These are phyloP conservation scores for Globisporangium carolinianum DNA, from an alignment of 352 stramenopile species.

Conservation along the genomic window DNA sequence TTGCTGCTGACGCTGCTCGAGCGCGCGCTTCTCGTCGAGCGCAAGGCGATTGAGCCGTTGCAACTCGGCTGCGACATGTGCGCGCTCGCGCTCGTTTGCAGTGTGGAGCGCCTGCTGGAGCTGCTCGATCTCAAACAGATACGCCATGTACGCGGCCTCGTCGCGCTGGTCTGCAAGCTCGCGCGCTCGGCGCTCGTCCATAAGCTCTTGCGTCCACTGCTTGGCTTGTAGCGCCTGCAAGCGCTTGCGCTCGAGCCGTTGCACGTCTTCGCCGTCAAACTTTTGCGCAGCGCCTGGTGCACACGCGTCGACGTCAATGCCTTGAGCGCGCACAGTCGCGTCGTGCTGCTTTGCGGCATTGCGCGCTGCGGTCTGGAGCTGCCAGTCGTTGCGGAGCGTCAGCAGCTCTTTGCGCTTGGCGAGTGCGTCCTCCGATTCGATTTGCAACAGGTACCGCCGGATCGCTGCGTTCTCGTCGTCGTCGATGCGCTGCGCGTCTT, in stretches of 20 bases:
- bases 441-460: constrained; percentile 63
- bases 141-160: constrained; percentile 24
- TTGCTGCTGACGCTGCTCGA: constrained; percentile 22
- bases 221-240: constrained; percentile 64
- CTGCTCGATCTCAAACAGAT: constrained; percentile 49
- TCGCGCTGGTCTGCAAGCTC: constrained; percentile 33
- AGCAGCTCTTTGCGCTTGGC: constrained; percentile 53
- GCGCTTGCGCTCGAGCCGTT: constrained; percentile 43
- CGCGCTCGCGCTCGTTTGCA: constrained; percentile 43
- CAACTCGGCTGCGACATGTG: constrained; percentile 35
- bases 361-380: constrained; percentile 26
- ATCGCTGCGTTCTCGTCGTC: constrained; percentile 63
- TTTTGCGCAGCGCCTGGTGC: constrained; percentile 54
- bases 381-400: constrained; percentile 65
- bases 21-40: constrained; percentile 32
- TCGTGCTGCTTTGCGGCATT: constrained; percentile 23
- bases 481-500: constrained; percentile 30
- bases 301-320: constrained; percentile 52
- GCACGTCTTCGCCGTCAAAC: constrained; percentile 58
- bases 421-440: constrained; percentile 64
- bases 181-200: constrained; percentile 36
- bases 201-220: constrained; percentile 57
- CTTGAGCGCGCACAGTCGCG: constrained; percentile 20
- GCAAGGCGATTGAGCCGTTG: constrained; percentile 51
- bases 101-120: constrained; percentile 52